Base-by-base conservation (phyloP, 2,329 filamentous ascomycete genomes). In the Sphaceloma murrayae region DNA sequence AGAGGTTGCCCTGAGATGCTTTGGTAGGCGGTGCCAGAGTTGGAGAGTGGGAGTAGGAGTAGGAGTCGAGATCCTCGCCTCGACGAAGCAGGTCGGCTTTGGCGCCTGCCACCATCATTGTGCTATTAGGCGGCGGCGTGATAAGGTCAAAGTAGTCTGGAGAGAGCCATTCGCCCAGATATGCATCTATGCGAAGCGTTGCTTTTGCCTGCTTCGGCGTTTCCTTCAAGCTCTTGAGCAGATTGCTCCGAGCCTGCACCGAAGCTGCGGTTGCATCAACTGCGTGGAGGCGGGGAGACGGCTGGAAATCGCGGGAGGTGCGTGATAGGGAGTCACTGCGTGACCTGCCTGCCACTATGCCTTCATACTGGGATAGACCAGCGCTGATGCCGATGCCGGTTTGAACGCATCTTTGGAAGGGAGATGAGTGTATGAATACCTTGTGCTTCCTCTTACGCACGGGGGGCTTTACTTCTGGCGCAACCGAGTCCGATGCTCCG, bases 61-160 rank as follows among this genome's bases (percentile, higher is more conserved):
- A 61, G 21, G 62, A 57, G 38, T 73, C 67, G n/a, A 78, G 64
- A 14, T 66, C 64, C 54, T 91, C 82, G 46, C 85, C 84, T 33
- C 81, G 75, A 44, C 82, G 77, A 34, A 95, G 69, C 3, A 98
- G 68, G 55, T 93, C 85, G 17, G 85, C 84, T 62, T 95, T 96
- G 21, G 91, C 89, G 30, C 78, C 77, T 18, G 84, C 83, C 2
- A 96, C 71, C 85, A 98, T 93, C 65, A 91, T 75, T 3, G 81
- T 76, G 2, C 86, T 89, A 32, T 78, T 77, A 0, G 91, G 91
- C 8, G 91, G 91, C 2, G 87, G 85, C 0, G 84, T 89, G 51
- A 95, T 95, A 43, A 83, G 74, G 50, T 94, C 87, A 56, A 89
- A 98, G 62, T 98, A 98, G 57, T 88, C 82, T 1, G 87, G 85